A percentile compares a stretch with the other conserved stretches of the same genome.
Evolutionary conservation across 805 yeast genomes (phyloP).

Genomic region (Yamadazyma paraphyllophila): DNA sequence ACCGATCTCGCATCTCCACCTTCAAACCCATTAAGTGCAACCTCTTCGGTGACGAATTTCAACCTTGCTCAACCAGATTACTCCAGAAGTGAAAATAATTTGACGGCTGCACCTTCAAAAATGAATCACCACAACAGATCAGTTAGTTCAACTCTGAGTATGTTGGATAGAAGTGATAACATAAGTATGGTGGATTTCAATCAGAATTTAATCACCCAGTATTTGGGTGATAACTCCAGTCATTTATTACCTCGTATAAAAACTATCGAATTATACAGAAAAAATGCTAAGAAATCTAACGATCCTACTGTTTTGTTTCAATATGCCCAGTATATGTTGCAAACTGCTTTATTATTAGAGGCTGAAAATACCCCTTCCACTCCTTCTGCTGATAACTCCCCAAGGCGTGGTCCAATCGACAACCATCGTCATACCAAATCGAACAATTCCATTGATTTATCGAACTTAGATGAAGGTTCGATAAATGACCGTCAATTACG

Average conservation of each 20-base stretch:
- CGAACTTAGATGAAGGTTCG: slow-evolving; percentile 13
- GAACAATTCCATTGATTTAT: slow-evolving; percentile 18
- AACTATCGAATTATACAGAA: slow-evolving; percentile 82
- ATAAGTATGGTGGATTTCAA: slow-evolving; percentile 47
- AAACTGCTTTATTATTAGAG: slow-evolving; percentile 70
- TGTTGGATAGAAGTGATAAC: slow-evolving; percentile 30
- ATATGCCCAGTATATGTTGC: slow-evolving; percentile 86
- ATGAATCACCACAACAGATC: slow-evolving; percentile 30
- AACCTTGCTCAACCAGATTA: slow-evolving; percentile 13
- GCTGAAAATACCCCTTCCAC: slow-evolving; percentile 15
- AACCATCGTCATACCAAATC: slow-evolving; percentile 15
- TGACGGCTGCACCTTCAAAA: slow-evolving; percentile 16
- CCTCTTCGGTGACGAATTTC: slow-evolving; percentile 37
- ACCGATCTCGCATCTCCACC: slow-evolving; percentile 22
- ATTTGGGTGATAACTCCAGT: slow-evolving; percentile 48
- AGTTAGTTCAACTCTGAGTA: slow-evolving; percentile 37
- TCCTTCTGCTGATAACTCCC: slow-evolving; percentile 18
- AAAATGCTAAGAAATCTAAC: slow-evolving; percentile 78
- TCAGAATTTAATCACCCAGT: slow-evolving; percentile 51
- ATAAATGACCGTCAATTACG: slow-evolving; percentile 36
- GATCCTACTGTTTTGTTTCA: slow-evolving; percentile 87
- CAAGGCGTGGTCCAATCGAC: slow-evolving; percentile 15
- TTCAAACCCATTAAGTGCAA: slow-evolving; percentile 29
- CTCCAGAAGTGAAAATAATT: slow-evolving; percentile 29
- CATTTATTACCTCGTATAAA: slow-evolving; percentile 70